Base-by-base conservation (phyloP, 2,329 filamentous ascomycete genomes). In the Sporothrix protearum region DNA sequence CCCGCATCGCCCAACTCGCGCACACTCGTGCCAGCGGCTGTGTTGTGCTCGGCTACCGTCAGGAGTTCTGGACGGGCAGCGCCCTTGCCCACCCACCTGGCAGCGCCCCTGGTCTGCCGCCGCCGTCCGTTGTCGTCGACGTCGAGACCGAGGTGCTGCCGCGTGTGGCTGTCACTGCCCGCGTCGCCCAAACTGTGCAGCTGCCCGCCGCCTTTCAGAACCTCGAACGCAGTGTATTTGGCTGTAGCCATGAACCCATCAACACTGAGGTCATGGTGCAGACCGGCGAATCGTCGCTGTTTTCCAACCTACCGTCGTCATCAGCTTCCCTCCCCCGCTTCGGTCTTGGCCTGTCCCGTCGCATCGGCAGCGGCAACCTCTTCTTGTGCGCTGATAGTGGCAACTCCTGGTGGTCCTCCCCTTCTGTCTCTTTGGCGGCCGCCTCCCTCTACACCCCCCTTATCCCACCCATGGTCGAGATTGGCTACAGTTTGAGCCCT, bases 311-410 rank as follows among this genome's bases (percentile, higher is more conserved):
- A 77, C 78, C 9, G 71, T 81, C 7, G 81, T 33, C 67, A 7
- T 22, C 80, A 2, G 71, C 81, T 5, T 22, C 69, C 3, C 61
- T 68, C 14, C 72, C 73, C 0, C 74, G 74, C 1, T 19, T 75
- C 28, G 77, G 77, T 9, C 72, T 81, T 1, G 77, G 77, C 0
- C 53, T 74, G 8, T 61, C 73, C 2, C 72, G 72, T 25, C 73
- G 72, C 14, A 39, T 75, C 22, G 72, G 61, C 22, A 64, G 19
- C 6, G 82, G 82, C 7, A 80, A 77, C 0, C 77, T 77, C 12
- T 84, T 83, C 63, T 66, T 81, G 47, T 78, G 81, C 30, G 77
- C 78, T 4, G 83, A 85, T 73, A 83, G 79, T 49, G 83, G 83
- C 3, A 80, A 82, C 61, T 33, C 42, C 67, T 83, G 82, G 81